Base-by-base conservation (phyloP, 2,329 filamentous ascomycete genomes). In the Monilinia laxa region DNA sequence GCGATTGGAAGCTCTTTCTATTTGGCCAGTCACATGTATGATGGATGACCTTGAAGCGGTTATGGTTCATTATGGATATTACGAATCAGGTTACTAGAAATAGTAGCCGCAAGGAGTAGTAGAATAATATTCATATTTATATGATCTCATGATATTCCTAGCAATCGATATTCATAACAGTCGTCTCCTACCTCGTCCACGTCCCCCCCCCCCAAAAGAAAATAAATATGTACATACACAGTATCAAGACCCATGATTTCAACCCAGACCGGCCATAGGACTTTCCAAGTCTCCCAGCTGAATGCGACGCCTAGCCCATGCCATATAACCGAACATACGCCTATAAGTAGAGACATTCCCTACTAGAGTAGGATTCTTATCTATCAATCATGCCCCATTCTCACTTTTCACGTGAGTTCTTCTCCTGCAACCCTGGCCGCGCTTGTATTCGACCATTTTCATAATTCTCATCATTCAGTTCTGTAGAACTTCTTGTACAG, bases 401-500 rank as follows among this genome's bases (percentile, higher is more conserved):
- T 25, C n/a, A 23, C 23, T 38, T 14, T 25, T 12, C 20, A 38
- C 51, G 23, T 62, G 28, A 51, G 4, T 12, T 25, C 28, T 51
- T 51, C 28, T 12, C 12, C 1, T 59, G 25, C 42, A 35, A 49
- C 45, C 45, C 45, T 51, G 28, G 14, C 18, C 58, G 16, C 11
- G 4, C 42, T 4, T 16, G 5, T 16, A 18, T 18, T 51, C 45
- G 28, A 51, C 42, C 56, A 40, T 51, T 31, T 55, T 67, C 60
- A 72, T 69, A 67, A 71, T 56, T 89, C 57, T 67, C 60, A 72
- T 69, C 68, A 71, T 56, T 89, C 86, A 68, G 87, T 89, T 69
- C 87, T 82, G 77, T 99, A 99, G 79, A 99, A 99, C 84, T 99
- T 99, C 86, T 96, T 96, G 83, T 98, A 98, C 73, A 99, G 86